Evolutionary conservation across 768 basidiomycete species (phyloP), one percentile per base, ranked within the genome.

Genomic region (Hygrocybe punicea): DNA sequence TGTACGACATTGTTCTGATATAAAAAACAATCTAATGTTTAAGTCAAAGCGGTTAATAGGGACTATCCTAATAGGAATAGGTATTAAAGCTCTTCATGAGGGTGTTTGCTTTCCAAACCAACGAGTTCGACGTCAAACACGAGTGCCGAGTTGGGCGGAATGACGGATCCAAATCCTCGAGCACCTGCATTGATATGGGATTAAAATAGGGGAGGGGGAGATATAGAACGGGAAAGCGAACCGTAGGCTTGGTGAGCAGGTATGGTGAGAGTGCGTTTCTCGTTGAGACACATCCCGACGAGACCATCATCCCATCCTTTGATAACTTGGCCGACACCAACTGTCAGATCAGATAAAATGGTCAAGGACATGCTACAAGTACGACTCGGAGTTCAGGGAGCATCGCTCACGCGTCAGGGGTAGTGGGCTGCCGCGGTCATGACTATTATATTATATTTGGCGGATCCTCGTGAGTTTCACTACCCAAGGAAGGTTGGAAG

Each of bases 221-320:
- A 33, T 9, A 21, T 13, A 37, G 21, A 29, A 19, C 23, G 2
- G 33, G 16, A 6, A 40, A 45, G 78, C 89, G 56, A 56, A 93
- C 94, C 93, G 63, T 97, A 97, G 19, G 85, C 94, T 76, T 86
- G 74, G 50, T 75, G 59, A 6, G 91, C 67, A 13, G 94, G 94
- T 59, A 98, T 96, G 21, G 87, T 94, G 58, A 98, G 80, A 4
- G 78, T 91, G 44, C 94, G 87, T 78, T 91, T 93, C 76, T 97
- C 94, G 58, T 81, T 77, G 37, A 92, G 67, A 68, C 94, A 96
- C 86, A 96, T 93, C 54, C 87, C 89, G 37, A 81, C 56, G 49
- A 93, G 83, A 62, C 91, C 91, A 40, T 89, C 72, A 62, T 93
- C 91, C 91, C 91, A 93, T 16, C 91, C 91, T 61, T 78, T 78